Evolutionary conservation across 2,329 filamentous ascomycete species (phyloP).

Genomic region (Simplicillium sp.): DNA sequence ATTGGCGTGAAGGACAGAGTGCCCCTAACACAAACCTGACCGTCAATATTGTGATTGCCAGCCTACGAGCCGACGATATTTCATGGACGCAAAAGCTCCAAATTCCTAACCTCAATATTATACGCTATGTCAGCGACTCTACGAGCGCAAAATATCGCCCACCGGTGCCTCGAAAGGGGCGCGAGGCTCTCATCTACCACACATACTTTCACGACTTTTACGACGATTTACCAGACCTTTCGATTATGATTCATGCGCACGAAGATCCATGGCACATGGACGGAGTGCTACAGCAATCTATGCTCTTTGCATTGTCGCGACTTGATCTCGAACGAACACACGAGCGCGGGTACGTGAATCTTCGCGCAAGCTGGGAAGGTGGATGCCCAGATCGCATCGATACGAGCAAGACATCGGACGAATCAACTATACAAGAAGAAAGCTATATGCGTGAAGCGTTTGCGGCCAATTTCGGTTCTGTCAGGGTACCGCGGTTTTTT

Average conservation of each 20-base stretch:
- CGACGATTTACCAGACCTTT: constrained; percentile 45
- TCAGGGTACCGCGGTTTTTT: constrained; percentile 18
- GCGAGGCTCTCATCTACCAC: constrained; percentile 54
- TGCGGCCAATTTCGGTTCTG: constrained; percentile 15
- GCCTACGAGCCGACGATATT: constrained; percentile 15
- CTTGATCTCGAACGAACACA: constrained; percentile 27
- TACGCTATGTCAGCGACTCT: constrained; percentile 41
- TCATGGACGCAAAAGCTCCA: constrained; percentile 18
- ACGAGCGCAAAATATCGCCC: constrained; percentile 33
- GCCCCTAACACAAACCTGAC: constrained; percentile 8
- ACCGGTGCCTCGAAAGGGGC: constrained; percentile 45
- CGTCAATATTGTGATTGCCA: constrained; percentile 20
- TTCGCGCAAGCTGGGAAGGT: constrained; percentile 43
- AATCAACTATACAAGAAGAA: constrained; percentile 17
- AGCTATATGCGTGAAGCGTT: constrained; percentile 18
- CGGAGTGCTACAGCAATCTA: constrained; percentile 20
- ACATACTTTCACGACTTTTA: constrained; percentile 55
- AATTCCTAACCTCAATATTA: constrained; percentile 22
- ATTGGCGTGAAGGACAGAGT: too few relatives aligned
- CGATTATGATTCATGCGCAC: constrained; percentile 53
- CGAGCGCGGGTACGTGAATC: constrained; percentile 42
- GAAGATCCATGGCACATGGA: constrained; percentile 30
- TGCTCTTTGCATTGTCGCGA: constrained; percentile 19
- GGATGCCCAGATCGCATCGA: constrained; percentile 46
- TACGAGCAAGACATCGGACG: constrained; percentile 15